phyloP scores from a whole-genome alignment of 2,329 filamentous ascomycete genomes.

The Claviceps sp. region DNA sequence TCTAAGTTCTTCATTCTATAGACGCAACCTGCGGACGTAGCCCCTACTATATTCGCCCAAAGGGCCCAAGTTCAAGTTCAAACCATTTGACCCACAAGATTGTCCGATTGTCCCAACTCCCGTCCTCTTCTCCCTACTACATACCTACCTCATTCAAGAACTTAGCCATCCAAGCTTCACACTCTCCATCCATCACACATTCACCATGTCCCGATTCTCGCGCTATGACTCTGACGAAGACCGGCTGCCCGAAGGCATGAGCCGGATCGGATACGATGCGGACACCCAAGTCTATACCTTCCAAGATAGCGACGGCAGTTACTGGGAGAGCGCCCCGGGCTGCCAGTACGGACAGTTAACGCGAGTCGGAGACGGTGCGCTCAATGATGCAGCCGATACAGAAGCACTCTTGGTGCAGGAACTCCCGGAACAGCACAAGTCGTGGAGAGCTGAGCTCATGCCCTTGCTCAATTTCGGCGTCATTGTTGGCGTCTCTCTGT shows the following conservation, averaged over 20 bases:
- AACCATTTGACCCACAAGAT: too few relatives aligned
- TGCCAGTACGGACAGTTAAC: slow-evolving; percentile 34
- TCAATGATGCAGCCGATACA: slow-evolving; percentile 14
- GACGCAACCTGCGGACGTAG: too few relatives aligned
- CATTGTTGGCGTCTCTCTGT: slow-evolving; percentile 35
- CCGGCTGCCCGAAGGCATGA: slow-evolving; percentile 41
- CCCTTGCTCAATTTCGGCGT: slow-evolving; percentile 47
- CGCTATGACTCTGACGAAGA: slow-evolving; percentile 33
- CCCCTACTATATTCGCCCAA: too few relatives aligned
- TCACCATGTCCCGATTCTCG: slow-evolving; percentile 27
- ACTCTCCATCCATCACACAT: background rate
- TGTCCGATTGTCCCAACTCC: too few relatives aligned
- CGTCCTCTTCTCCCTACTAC: too few relatives aligned
- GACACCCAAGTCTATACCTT: slow-evolving; percentile 41
- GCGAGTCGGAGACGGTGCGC: slow-evolving; percentile 20
- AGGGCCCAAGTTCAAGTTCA: too few relatives aligned
- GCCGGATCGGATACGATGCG: slow-evolving; percentile 41
- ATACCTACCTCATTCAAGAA: background rate
- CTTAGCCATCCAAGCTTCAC: background rate
- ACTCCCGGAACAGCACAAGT: slow-evolving; percentile 17
- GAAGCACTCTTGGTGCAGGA: slow-evolving; percentile 18
- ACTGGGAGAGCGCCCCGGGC: slow-evolving; percentile 38
- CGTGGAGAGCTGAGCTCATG: slow-evolving; percentile 38
- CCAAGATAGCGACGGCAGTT: slow-evolving; percentile 31
- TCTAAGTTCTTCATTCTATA: background rate